Base-by-base conservation (phyloP, 495 filamentous ascomycete genomes). In the Lindgomyces ingoldianus region DNA sequence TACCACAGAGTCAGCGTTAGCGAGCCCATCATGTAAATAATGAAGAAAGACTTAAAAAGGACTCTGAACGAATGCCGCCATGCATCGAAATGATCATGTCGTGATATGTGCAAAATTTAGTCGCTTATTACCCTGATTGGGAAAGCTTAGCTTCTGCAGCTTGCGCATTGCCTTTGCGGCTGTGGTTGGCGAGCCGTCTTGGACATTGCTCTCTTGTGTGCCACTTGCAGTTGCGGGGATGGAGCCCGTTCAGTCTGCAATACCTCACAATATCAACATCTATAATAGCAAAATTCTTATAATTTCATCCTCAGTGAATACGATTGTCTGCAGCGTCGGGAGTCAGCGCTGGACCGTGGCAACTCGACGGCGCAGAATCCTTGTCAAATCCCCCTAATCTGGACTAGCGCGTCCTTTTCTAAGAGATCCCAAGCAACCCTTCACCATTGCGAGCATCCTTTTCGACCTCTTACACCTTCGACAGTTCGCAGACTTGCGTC, bases 361-460 rank as follows among this genome's bases (percentile, higher is more conserved):
- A n/a, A n/a, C n/a, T n/a, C n/a, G n/a, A n/a, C n/a, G n/a, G n/a
- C n/a, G n/a, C n/a, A n/a, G n/a, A n/a, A n/a, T n/a, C n/a, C n/a
- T n/a, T n/a, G n/a, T n/a, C n/a, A n/a, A n/a, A n/a, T n/a, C n/a
- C n/a, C n/a, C n/a, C n/a, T n/a, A n/a, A n/a, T n/a, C n/a, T n/a
- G n/a, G n/a, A n/a, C n/a, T n/a, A n/a, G n/a, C 44, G 4, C 44
- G 44, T 46, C 18, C 49, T 56, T n/a, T n/a, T n/a, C n/a, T n/a
- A n/a, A n/a, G 30, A 56, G 51, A 54, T 12, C 51, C 21, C 41
- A 36, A 39, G 33, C 26, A 39, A 29, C 55, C 24, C 25, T 30
- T 53, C 49, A 53, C 42, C n/a, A n/a, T n/a, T 48, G 39, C 42
- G 55, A 58, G 39, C 55, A 58, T 58, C 55, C 21, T 47, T 42